Conservation (phyloP, 2,329 filamentous ascomycete genomes). For the Cladosporium sp. region DNA sequence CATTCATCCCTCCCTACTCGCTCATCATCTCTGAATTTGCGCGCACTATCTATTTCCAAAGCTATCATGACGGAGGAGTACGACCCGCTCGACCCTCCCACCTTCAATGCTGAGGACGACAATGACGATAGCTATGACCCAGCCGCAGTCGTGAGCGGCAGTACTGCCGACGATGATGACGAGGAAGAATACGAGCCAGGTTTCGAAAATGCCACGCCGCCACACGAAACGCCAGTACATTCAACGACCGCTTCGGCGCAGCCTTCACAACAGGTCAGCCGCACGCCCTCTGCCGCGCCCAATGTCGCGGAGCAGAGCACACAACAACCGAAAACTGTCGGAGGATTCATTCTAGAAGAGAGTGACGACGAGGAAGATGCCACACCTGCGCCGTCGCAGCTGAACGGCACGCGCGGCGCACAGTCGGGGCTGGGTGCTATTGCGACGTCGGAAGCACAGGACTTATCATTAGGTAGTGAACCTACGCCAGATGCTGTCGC, state of each 20-base stretch:
- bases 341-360: conserved; percentile 64
- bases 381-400: conserved; percentile 27
- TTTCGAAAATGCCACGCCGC: conserved; percentile 21
- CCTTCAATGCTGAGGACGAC: conserved; percentile 31
- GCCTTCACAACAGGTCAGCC: conserved; percentile 37
- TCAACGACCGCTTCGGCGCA: conserved; percentile 21
- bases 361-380: conserved; percentile 54
- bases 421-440: conserved; percentile 30
- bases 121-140: conserved; percentile 43
- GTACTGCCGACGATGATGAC: conserved; percentile 30
- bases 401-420: conserved; percentile 29
- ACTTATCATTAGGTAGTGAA: conserved; percentile 61
- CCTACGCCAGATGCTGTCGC: conserved; percentile 37
- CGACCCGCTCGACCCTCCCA: conserved; percentile 29
- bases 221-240: conserved; percentile 13
- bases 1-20: not conserved
- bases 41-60: not conserved
- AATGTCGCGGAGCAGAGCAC: conserved; percentile 31
- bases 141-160: conserved; percentile 22
- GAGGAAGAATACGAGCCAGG: conserved; percentile 40
- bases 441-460: conserved; percentile 39
- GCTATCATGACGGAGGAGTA: conserved; percentile 48
- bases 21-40: not conserved
- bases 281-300: conserved; percentile 42
- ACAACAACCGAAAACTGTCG: conserved; percentile 56